Base-by-base conservation (phyloP, 495 filamentous ascomycete genomes). In the Terfezia boudieri region DNA sequence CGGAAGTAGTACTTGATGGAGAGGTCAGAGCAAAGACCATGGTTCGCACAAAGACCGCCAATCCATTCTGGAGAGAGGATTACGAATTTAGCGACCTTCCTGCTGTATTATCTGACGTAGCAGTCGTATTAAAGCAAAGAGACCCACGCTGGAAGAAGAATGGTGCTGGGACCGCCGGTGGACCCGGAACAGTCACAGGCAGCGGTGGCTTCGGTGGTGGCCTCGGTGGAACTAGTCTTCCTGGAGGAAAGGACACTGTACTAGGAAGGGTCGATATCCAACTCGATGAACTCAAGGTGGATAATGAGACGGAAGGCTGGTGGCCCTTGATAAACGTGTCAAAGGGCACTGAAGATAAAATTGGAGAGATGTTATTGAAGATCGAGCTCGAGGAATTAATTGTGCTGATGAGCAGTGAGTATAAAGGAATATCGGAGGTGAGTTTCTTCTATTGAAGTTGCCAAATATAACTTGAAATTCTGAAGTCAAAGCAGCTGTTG, bases 51-150 rank as follows among this genome's bases (percentile, higher is more conserved):
- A 83, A 86, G 54, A 88, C 83, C 12, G 78, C 76, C 52, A 86
- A 79, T 62, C 90, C 87, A 0, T 94, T 96, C 59, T 99, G 92
- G 90, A 74, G 87, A 35, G 90, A 96, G 70, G 86, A 89, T 46
- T 88, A 85, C 60, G 77, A 83, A 50, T 94, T 95, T 62, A 69
- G 71, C 43, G 88, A 95, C 67, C 73, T 98, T 14, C 86, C 90
- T 2, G 73, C 84, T 0, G 74, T 84, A 9, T 64, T 92, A 38
- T 87, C 84, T 9, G 83, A 78, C 61, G 75, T 83, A 9, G 83
- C 81, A n/a, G 73, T 98, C 52, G 71, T 89, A 2, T 67, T 98
- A 51, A 98, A 94, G 65, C 77, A 74, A 58, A 66, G 80, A n/a
- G 74, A 79, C 53, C 69, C 68, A 11, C 54, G 60, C 43, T 63